These are phyloP conservation scores for Plenodomus tracheiphilus DNA, from an alignment of 2,329 filamentous ascomycete species.

Conservation along the genomic window DNA sequence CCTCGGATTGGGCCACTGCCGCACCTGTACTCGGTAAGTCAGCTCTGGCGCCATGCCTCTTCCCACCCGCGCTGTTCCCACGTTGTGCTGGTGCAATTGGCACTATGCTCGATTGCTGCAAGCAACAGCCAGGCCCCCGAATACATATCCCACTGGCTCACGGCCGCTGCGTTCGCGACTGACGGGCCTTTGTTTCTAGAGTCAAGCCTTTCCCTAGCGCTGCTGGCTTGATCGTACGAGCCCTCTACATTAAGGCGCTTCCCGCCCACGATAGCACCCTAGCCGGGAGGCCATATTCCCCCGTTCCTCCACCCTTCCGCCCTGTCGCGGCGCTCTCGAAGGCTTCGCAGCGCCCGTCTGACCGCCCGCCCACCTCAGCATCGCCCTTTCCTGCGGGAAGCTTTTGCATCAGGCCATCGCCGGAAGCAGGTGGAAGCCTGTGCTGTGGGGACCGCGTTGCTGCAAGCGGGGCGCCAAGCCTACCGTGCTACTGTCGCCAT, in stretches of 20 bases:
- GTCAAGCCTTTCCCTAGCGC: slow-evolving; percentile 24
- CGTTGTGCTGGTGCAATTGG: slow-evolving; percentile 15
- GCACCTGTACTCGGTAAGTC: slow-evolving; percentile 21
- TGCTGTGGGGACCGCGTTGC: slow-evolving; percentile 17
- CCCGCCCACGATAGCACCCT: slow-evolving; percentile 4
- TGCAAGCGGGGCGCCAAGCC: slow-evolving; percentile 33
- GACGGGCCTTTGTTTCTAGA: slow-evolving; percentile 28
- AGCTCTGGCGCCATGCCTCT: slow-evolving; percentile 19
- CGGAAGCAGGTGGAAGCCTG: slow-evolving; percentile 30
- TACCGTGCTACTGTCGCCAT: slow-evolving; percentile 8
- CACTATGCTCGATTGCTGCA: slow-evolving; percentile 24
- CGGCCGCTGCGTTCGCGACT: slow-evolving; percentile 18
- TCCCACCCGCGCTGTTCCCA: slow-evolving; percentile 18
- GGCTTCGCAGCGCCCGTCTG: slow-evolving; percentile 9
- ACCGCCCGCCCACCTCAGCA: slow-evolving; percentile 18
- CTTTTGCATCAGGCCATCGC: slow-evolving; percentile 24
- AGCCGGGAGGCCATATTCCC: too few species aligned
- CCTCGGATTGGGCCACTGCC: slow-evolving; percentile 14
- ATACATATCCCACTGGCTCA: slow-evolving; percentile 16
- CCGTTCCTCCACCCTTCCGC: too few species aligned
- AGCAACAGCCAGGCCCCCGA: slow-evolving; percentile 21
- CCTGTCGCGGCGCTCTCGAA: slow-evolving; percentile 1
- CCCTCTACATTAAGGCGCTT: slow-evolving; percentile 17
- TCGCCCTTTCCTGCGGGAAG: slow-evolving; percentile 12
- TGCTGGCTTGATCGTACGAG: slow-evolving; percentile 11